A percentile compares a stretch with the other conserved stretches of the same genome.
Evolutionary conservation across 1,284 basidiomycete species (phyloP).

Genomic region (Cutaneotrichosporon arboriforme): DNA sequence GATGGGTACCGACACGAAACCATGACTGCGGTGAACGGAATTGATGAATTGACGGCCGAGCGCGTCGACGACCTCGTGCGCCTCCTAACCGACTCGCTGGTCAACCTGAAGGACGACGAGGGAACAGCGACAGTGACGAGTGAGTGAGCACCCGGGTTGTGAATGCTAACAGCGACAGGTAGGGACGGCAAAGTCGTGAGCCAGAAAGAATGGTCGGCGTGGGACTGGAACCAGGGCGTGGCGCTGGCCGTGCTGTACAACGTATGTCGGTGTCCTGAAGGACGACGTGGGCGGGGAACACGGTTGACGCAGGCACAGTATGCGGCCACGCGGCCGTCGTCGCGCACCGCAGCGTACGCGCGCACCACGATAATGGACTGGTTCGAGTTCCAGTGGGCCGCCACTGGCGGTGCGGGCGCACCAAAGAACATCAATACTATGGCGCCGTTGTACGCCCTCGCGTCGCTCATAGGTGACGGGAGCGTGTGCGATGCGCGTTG

Average conservation of each 20-base stretch:
- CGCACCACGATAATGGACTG: slow-evolving; percentile 52
- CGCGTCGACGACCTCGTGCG: slow-evolving; percentile 45
- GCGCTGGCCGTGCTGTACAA: slow-evolving; percentile 7
- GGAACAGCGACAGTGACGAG: slow-evolving; percentile 33
- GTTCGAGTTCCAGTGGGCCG: slow-evolving; percentile 54
- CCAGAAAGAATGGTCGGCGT: slow-evolving; percentile 57
- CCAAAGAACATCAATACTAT: slow-evolving; percentile 62
- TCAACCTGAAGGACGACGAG: slow-evolving; percentile 58
- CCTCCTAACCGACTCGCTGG: slow-evolving; percentile 55
- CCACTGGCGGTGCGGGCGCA: slow-evolving; percentile 47
- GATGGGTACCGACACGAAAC: not conserved
- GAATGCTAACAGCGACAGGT: slow-evolving; percentile 27
- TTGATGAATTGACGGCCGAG: slow-evolving; percentile 11
- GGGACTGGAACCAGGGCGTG: slow-evolving; percentile 59
- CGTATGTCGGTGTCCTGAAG: not conserved
- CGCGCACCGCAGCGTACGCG: slow-evolving; percentile 36
- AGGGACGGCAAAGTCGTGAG: slow-evolving; percentile 58
- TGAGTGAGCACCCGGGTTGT: not conserved
- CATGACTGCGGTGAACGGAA: no score
- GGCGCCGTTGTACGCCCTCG: slow-evolving; percentile 56
- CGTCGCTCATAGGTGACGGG: slow-evolving; percentile 45
- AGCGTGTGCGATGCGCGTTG: slow-evolving; percentile 5
- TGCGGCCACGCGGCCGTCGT: slow-evolving; percentile 30
- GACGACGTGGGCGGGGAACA: not conserved
- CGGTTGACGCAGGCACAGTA: slow-evolving; percentile 10